A percentile compares a stretch with the other conserved stretches of the same genome.
phyloP scores from a whole-genome alignment of 345 rosid species.

The Acer saccharum region DNA sequence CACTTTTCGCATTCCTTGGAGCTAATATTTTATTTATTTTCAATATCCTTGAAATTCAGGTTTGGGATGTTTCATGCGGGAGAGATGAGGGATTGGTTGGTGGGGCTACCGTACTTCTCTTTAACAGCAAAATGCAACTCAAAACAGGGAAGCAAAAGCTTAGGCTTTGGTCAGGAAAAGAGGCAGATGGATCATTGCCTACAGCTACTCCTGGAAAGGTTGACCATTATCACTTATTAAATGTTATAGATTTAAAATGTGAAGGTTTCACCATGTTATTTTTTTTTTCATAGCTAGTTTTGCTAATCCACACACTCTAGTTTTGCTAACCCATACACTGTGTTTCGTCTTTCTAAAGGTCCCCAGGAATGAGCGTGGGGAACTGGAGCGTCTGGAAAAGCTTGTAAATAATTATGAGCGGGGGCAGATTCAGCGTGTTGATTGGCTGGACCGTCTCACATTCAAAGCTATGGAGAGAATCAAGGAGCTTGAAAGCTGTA shows the following conservation, averaged over 20 bases:
- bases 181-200: constrained; percentile 90
- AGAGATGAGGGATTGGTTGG: constrained; percentile 86
- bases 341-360: constrained; percentile 48
- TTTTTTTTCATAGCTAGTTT: neutral
- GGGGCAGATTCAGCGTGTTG: constrained; percentile 85
- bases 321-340: neutral
- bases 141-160: constrained; percentile 97
- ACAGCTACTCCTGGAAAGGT: constrained; percentile 98
- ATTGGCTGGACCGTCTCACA: constrained; percentile 92
- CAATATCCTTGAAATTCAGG: constrained; percentile 42
- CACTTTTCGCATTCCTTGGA: constrained; percentile 11
- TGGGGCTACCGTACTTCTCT: constrained; percentile 87
- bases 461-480: constrained; percentile 79
- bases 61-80: constrained; percentile 91
- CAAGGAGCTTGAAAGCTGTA: constrained; percentile 75
- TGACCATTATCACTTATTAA: constrained; percentile 23
- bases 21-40: constrained; percentile 4
- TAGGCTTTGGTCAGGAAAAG: constrained; percentile 85
- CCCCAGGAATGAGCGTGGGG: constrained; percentile 88
- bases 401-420: constrained; percentile 87
- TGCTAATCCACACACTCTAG: neutral
- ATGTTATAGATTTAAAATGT: constrained; percentile 8
- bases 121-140: constrained; percentile 84
- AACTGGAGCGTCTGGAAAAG: constrained; percentile 92
- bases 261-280: neutral